A percentile compares a stretch with the other conserved stretches of the same genome.
Conservation (phyloP, 805 yeast species). For the Saccharomyces mikatae region DNA sequence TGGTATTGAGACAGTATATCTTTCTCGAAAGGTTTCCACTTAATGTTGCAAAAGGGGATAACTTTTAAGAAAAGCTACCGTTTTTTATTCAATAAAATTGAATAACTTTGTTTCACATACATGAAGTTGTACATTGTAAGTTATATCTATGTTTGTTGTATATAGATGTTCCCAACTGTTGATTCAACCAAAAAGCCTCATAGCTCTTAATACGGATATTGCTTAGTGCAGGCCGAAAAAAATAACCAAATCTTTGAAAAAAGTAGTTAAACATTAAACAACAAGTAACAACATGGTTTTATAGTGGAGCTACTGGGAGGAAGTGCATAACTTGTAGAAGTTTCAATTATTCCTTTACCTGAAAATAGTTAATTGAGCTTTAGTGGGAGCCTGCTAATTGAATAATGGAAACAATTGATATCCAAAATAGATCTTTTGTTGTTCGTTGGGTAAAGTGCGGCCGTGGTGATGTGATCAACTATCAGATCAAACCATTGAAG, state of each 20-base stretch:
- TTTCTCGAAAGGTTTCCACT: no score
- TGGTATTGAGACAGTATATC: no score
- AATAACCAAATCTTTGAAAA: not conserved
- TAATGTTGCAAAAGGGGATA: not conserved
- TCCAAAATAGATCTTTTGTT: conserved; percentile 80
- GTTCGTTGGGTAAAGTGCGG: conserved; percentile 86
- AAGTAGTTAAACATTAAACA: not conserved
- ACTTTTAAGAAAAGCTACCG: not conserved
- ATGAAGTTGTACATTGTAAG: not conserved
- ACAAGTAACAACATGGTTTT: not conserved
- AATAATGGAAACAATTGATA: conserved; percentile 79
- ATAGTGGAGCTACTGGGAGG: not conserved
- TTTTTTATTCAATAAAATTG: not conserved
- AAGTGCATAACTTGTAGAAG: not conserved
- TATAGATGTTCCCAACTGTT: not conserved
- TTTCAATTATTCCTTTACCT: not conserved
- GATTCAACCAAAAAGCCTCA: not conserved
- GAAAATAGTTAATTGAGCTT: not conserved
- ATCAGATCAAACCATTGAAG: conserved; percentile 76
- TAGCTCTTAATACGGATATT: not conserved
- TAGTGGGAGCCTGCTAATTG: not conserved
- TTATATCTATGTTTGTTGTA: not conserved
- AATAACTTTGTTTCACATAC: not conserved
- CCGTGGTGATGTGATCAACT: conserved; percentile 54
- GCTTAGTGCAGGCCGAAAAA: not conserved